Evolutionary conservation across 2,329 filamentous ascomycete species (phyloP), one percentile per base, ranked within the genome.

Genomic region (Fusarium algeriense): DNA sequence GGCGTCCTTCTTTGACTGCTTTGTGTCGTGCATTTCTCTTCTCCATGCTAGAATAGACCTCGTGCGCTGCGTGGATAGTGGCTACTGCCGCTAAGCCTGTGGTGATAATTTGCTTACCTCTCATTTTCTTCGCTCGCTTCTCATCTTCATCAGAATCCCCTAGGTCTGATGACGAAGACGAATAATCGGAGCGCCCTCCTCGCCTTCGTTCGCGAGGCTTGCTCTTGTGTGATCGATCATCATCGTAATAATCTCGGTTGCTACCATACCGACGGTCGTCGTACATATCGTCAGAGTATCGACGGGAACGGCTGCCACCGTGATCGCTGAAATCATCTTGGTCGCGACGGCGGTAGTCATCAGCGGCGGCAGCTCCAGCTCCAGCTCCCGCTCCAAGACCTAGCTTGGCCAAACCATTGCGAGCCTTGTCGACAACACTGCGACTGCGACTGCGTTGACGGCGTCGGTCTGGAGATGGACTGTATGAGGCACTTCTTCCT

Each of bases 401-500:
- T 17, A 91, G 81, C 77, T 88, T 90, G 71, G 89, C 88, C 40
- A 91, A 82, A 58, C 88, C 85, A 66, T 88, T 88, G 60, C 89
- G 87, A 23, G 89, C 88, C 57, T 83, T 83, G 76, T 91, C 89
- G 12, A 90, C 88, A n/a, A 91, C 85, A 77, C 89, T 91, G 67
- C 89, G 88, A 82, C 89, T 91, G 70, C 89, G 87, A 80, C 88
- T 84, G 62, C 82, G 80, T 28, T 79, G 77, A 32, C 78, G 79
- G 26, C 77, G 87, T 52, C 86, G 84, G 67, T 85, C 82, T 5
- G 83, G 83, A 3, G 83, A 84, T 5, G 82, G 83, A 70, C 81
- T 83, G 55, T 80, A 78, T 1, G 81, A 82, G 65, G 85, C 83
- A 57, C 84, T 82, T 12, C 86, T 83, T 55, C 87, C 85, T 65